A percentile compares a stretch with the other conserved stretches of the same genome.
Evolutionary conservation across 805 yeast species (phyloP).

Genomic region (Saccharomyces mikatae): DNA sequence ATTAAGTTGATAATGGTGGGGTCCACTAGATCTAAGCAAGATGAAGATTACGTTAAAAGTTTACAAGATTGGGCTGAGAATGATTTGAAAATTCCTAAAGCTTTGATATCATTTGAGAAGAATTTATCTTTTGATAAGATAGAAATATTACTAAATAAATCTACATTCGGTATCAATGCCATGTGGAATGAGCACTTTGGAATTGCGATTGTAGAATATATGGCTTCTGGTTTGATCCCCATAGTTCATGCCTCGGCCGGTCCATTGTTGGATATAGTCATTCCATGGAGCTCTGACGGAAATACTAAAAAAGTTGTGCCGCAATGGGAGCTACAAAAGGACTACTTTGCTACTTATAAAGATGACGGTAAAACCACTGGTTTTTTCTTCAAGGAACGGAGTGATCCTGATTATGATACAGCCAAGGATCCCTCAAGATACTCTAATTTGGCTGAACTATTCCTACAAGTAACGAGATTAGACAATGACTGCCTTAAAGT

Average conservation of each 20-base stretch:
- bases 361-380: constrained; percentile 53
- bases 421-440: constrained; percentile 23
- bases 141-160: constrained; percentile 41
- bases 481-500: constrained; percentile 30
- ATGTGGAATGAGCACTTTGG: constrained; percentile 99
- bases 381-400: constrained; percentile 61
- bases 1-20: constrained; percentile 68
- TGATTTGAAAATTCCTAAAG: constrained; percentile 35
- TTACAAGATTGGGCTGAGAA: constrained; percentile 38
- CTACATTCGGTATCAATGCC: constrained; percentile 78
- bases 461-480: constrained; percentile 37
- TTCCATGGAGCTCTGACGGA: constrained; percentile 37
- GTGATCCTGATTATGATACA: constrained; percentile 59
- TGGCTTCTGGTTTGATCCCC: constrained; percentile 80
- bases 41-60: constrained; percentile 47
- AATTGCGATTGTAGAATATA: constrained; percentile 89
- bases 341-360: constrained; percentile 4
- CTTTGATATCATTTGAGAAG: constrained; percentile 46
- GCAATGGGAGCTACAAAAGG: neutral
- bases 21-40: constrained; percentile 65
- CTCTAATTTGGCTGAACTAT: constrained; percentile 43
- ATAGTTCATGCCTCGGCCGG: constrained; percentile 94
- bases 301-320: constrained; percentile 18
- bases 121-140: constrained; percentile 70
- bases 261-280: constrained; percentile 80